A percentile compares a stretch with the other conserved stretches of the same genome.
These are phyloP conservation scores for Pouteria campechiana DNA, from an alignment of 179 eudicot genomes.

Conservation along the genomic window DNA sequence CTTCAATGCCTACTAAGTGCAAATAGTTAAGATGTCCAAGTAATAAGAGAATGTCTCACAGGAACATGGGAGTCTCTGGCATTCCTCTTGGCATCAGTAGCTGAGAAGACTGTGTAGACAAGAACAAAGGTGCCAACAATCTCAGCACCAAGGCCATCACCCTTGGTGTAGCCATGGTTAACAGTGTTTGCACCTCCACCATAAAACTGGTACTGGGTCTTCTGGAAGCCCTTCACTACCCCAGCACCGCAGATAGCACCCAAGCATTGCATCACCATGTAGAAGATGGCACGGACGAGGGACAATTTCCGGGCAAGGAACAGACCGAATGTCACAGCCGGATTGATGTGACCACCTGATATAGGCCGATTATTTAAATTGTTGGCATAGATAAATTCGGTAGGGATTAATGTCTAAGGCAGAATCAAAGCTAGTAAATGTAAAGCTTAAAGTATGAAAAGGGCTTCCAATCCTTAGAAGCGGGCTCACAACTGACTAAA, in stretches of 20 bases:
- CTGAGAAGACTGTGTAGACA: slow-evolving; percentile 43
- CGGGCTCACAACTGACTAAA: too few species aligned
- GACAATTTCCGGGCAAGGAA: slow-evolving; percentile 36
- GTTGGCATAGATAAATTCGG: background rate
- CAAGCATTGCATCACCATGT: slow-evolving; percentile 40
- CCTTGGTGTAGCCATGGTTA: slow-evolving; percentile 36
- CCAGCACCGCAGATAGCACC: slow-evolving; percentile 51
- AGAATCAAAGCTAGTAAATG: too few species aligned
- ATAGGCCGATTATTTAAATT: background rate
- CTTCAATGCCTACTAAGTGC: too few species aligned
- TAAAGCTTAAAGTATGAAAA: too few species aligned
- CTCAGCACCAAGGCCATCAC: slow-evolving; percentile 42
- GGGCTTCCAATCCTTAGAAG: too few species aligned
- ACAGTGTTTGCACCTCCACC: slow-evolving; percentile 36
- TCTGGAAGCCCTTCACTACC: slow-evolving; percentile 37
- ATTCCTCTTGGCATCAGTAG: slow-evolving; percentile 45
- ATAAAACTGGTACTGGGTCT: slow-evolving; percentile 2
- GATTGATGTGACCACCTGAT: slow-evolving; percentile 46
- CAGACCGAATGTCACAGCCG: slow-evolving; percentile 40
- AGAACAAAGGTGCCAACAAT: slow-evolving; percentile 39
- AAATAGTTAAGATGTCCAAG: too few species aligned
- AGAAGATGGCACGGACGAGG: slow-evolving; percentile 34
- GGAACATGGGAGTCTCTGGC: slow-evolving; percentile 48
- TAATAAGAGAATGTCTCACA: too few species aligned
- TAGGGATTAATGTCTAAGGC: too few species aligned